These are phyloP conservation scores for Rheum nobile DNA, from an alignment of 148 eudicot genomes.

Conservation along the genomic window DNA sequence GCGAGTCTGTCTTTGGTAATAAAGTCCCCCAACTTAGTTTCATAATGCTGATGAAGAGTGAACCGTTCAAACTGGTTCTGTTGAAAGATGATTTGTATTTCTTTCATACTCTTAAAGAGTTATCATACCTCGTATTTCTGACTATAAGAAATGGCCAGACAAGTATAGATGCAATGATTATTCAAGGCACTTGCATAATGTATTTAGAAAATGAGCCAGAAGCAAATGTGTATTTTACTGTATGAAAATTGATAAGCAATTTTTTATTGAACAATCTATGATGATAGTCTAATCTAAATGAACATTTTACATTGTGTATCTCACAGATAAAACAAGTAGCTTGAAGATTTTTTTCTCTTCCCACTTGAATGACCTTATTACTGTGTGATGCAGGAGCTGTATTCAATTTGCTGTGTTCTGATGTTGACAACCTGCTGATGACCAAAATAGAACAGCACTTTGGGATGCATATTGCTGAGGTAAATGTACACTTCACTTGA, in stretches of 20 bases:
- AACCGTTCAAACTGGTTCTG: too few species aligned
- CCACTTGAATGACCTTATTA: not conserved
- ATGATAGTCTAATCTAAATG: not conserved
- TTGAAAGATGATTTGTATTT: not conserved
- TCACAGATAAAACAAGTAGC: not conserved
- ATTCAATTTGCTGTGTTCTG: conserved; percentile 54
- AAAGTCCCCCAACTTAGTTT: too few species aligned
- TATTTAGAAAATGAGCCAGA: not conserved
- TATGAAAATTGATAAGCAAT: not conserved
- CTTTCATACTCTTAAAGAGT: not conserved
- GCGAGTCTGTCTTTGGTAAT: too few species aligned
- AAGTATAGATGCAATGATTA: not conserved
- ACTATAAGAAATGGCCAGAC: not conserved
- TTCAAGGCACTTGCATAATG: not conserved
- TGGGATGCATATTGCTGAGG: conserved; percentile 41
- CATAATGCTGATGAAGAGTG: too few species aligned
- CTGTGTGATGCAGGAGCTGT: conserved; percentile 57
- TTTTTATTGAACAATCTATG: not conserved
- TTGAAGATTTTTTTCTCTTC: not conserved
- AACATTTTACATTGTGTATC: not conserved
- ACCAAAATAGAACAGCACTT: conserved; percentile 66
- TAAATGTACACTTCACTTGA: conserved; percentile 12
- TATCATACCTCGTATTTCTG: too few species aligned
- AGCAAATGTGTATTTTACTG: not conserved
- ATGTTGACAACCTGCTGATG: conserved; percentile 48